phyloP scores from a whole-genome alignment of 2,329 filamentous ascomycete genomes.

The Xylaria sp. region DNA sequence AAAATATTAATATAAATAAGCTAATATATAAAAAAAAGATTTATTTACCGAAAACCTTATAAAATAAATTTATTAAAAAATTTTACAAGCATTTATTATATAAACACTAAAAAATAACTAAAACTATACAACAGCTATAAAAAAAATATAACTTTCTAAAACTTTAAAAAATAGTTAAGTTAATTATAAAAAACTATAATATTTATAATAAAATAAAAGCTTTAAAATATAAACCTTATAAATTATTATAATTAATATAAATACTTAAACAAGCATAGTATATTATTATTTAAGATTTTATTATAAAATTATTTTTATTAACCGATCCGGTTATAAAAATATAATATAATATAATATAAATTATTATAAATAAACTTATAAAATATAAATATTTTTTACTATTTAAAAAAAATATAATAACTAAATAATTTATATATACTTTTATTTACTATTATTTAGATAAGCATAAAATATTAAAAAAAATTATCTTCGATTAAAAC shows the following conservation, averaged over 20 bases:
- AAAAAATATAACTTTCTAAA: conserved; percentile 14
- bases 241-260: conserved; percentile 6
- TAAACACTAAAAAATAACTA: not conserved
- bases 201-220: conserved; percentile 11
- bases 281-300: not conserved
- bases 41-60: not conserved
- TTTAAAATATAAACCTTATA: conserved; percentile 13
- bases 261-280: not conserved
- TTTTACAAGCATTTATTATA: no score
- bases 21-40: conserved; percentile 4
- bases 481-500: no score
- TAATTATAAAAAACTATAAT: conserved; percentile 15
- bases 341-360: no score
- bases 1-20: not conserved
- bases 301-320: not conserved
- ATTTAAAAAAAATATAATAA: no score
- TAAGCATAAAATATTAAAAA: no score
- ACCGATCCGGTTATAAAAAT: no score
- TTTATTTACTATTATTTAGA: no score
- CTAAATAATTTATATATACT: no score
- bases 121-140: not conserved
- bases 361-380: no score
- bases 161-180: conserved; percentile 3
- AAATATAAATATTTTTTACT: no score
- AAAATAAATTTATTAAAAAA: conserved; percentile 6